These are phyloP conservation scores for Aureobasidium namibiae DNA, from an alignment of 2,329 filamentous ascomycete genomes.

Conservation along the genomic window DNA sequence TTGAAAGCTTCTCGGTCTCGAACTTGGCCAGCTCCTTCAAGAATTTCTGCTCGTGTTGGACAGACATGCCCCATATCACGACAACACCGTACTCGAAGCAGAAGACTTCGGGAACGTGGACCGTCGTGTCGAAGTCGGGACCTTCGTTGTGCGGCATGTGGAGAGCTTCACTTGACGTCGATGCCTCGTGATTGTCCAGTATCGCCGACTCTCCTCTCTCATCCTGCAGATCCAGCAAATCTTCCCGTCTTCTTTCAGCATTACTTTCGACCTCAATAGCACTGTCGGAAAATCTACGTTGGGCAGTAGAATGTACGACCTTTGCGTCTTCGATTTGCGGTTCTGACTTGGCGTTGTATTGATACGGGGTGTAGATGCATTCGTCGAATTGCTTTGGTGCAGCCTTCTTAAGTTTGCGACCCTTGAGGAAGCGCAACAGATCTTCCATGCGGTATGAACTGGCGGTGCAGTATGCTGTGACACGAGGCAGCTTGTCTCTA, in stretches of 20 bases:
- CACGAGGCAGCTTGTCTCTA: conserved; percentile 73
- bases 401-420: conserved; percentile 67
- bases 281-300: conserved; percentile 66
- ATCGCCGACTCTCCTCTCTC: conserved; percentile 9
- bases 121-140: conserved; percentile 73
- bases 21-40: conserved; percentile 92
- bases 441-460: conserved; percentile 85
- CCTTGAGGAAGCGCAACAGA: conserved; percentile 84
- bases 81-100: conserved; percentile 96
- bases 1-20: conserved; percentile 78
- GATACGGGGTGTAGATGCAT: conserved; percentile 93
- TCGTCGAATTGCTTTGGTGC: conserved; percentile 93
- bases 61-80: conserved; percentile 96
- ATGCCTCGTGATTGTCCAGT: conserved; percentile 12
- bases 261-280: conserved; percentile 58
- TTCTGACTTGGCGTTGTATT: conserved; percentile 48
- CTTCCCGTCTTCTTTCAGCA: conserved; percentile 26
- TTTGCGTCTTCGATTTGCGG: conserved; percentile 18
- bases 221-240: conserved; percentile 26
- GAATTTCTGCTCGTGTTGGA: conserved; percentile 82
- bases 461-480: conserved; percentile 94
- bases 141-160: conserved; percentile 26
- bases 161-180: conserved; percentile 22
- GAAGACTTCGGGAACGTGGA: conserved; percentile 91
- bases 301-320: conserved; percentile 29